Base-by-base conservation (phyloP, 1,284 basidiomycete genomes). In the Boletus semigastroideus region DNA sequence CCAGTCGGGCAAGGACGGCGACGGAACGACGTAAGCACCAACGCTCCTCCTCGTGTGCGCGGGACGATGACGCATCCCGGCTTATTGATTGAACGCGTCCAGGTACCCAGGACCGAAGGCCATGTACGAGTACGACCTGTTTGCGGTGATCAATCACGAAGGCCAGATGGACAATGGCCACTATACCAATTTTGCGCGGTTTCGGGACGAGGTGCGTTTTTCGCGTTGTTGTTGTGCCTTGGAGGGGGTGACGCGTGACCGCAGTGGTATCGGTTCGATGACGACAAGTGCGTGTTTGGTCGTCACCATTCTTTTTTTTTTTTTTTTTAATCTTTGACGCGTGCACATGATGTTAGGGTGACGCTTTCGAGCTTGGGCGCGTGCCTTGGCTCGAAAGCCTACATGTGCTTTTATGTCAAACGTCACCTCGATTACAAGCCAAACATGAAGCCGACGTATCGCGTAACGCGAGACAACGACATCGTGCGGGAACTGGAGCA, bases 131-230 rank as follows among this genome's bases (percentile, higher is more conserved):
- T 98, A 97, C 68, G 92, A 97, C 64, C 80, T 98, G 2, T 94
- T 96, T 63, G 90, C 92, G 9, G 93, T 98, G 31, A 88, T 98
- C 54, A 94, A 94, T 56, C 95, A 98, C 70, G 92, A 97, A 67
- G 95, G 95, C 10, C 88, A 91, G 68, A 85, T 98, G 63, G 89
- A 95, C 69, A 97, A 94, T 54, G 95, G 95, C 0, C 95, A 98
- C 66, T 98, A 98, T 70, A 92, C 87, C 27, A 92, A 88, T 68
- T 94, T 80, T 65, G 86, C 88, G 22, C 80, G 88, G 28, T 89
- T 82, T 59, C 78, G 84, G 52, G 83, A 91, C 57, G 83, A 89
- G 77, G 89, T 87, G 54, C 43, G 82, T 71, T 5, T 5, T 22
- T 9, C 16, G 22, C 22, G 22, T 14, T 19, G n/a, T 34, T 16